Evolutionary conservation across 2,329 filamentous ascomycete species (phyloP).

Genomic region (Mycogone perniciosa): DNA sequence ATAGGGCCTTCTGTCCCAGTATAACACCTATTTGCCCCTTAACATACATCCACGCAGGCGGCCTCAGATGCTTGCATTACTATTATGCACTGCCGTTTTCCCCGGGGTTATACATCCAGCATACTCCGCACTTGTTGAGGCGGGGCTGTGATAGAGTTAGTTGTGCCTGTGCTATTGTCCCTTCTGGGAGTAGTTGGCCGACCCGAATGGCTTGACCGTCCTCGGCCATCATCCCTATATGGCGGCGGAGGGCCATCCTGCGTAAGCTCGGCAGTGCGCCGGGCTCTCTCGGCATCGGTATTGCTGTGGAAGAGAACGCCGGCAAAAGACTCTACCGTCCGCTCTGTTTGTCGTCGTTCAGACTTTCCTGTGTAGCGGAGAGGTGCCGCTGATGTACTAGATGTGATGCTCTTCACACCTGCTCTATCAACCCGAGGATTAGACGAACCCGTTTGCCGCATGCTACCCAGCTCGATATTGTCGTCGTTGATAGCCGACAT

Average conservation of each 20-base stretch:
- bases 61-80: neutral
- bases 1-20: too few relatives aligned
- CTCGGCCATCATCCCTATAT: constrained; percentile 26
- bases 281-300: constrained; percentile 24
- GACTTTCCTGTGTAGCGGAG: constrained; percentile 36
- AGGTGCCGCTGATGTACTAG: constrained; percentile 17
- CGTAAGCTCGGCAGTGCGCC: constrained; percentile 34
- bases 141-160: constrained; percentile 39
- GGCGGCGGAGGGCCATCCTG: constrained; percentile 40
- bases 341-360: constrained; percentile 39
- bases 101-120: constrained; percentile 42
- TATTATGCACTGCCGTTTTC: neutral
- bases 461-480: constrained; percentile 35
- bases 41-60: too few relatives aligned
- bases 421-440: constrained; percentile 28
- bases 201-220: constrained; percentile 19
- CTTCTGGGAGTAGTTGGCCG: constrained; percentile 31
- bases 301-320: constrained; percentile 44
- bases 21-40: too few relatives aligned
- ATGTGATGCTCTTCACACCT: constrained; percentile 22
- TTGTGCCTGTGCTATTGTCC: constrained; percentile 40
- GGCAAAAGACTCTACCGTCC: constrained; percentile 37
- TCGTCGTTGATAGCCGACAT: constrained; percentile 23
- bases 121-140: constrained; percentile 53
- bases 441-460: constrained; percentile 18